phyloP scores from a whole-genome alignment of 2,329 filamentous ascomycete species.

The Pseudogymnoascus sp. region DNA sequence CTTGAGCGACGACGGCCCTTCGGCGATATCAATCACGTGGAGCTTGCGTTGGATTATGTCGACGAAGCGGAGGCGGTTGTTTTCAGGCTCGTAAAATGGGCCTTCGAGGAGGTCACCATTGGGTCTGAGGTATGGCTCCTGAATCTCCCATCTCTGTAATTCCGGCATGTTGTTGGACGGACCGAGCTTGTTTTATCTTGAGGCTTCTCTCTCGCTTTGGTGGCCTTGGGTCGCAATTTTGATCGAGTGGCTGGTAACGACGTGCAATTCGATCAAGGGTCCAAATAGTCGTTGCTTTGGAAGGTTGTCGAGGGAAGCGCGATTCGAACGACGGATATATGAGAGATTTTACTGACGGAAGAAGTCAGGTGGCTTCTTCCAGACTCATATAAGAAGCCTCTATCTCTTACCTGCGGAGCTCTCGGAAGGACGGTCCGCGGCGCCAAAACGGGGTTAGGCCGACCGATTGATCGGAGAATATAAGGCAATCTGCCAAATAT shows the following conservation, averaged over 20 bases:
- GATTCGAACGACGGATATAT: neutral
- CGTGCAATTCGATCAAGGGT: neutral
- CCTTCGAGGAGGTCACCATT: conserved; percentile 65
- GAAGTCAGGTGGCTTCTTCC: conserved; percentile 4
- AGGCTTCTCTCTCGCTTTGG: neutral
- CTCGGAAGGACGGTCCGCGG: conserved; percentile 1
- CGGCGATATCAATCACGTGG: conserved; percentile 59
- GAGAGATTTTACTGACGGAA: neutral
- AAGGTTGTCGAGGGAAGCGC: neutral
- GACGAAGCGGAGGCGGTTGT: conserved; percentile 63
- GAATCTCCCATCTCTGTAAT: conserved; percentile 34
- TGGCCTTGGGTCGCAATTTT: neutral
- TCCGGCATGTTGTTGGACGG: neutral
- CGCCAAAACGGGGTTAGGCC: neutral
- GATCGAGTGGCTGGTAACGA: neutral
- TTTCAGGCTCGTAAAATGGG: conserved; percentile 61
- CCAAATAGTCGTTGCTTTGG: no score
- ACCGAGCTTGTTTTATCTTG: neutral
- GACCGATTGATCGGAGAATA: neutral
- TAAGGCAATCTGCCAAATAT: neutral
- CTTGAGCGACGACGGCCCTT: conserved; percentile 34
- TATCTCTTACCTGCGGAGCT: conserved; percentile 1
- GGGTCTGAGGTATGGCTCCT: conserved; percentile 46
- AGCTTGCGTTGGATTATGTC: conserved; percentile 75
- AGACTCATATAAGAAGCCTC: conserved; percentile 7